Conservation (phyloP, 495 filamentous ascomycete species). For the Pyronema omphalodes region DNA sequence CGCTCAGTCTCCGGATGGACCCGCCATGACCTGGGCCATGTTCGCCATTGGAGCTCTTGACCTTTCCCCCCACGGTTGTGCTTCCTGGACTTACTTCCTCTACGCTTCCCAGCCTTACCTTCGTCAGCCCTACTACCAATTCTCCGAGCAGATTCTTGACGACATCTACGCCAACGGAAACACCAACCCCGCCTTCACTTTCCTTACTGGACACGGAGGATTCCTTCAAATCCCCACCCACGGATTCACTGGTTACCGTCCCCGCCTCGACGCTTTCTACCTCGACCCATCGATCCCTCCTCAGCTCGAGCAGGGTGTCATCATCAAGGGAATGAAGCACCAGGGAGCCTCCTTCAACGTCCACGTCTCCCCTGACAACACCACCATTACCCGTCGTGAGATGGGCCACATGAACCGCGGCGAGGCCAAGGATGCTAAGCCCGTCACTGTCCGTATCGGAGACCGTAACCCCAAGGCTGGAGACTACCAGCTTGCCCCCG, state of each 20-base stretch:
- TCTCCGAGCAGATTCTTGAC: slow-evolving; percentile 54
- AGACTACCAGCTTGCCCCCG: slow-evolving; percentile 32
- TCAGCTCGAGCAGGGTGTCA: slow-evolving; percentile 29
- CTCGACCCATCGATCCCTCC: slow-evolving; percentile 38
- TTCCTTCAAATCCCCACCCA: slow-evolving; percentile 36
- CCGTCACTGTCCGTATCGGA: slow-evolving; percentile 13
- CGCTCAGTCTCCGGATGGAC: slow-evolving; percentile 37
- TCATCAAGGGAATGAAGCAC: slow-evolving; percentile 23
- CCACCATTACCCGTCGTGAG: slow-evolving; percentile 18
- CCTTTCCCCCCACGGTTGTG: slow-evolving; percentile 35
- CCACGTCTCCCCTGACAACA: slow-evolving; percentile 8
- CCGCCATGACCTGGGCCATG: slow-evolving; percentile 43
- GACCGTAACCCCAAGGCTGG: slow-evolving; percentile 14
- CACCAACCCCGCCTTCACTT: slow-evolving; percentile 41
- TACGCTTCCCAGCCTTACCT: slow-evolving; percentile 35
- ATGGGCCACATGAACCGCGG: slow-evolving; percentile 1
- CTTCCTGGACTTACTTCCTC: slow-evolving; percentile 37
- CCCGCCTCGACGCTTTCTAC: slow-evolving; percentile 32
- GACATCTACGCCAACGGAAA: slow-evolving; percentile 42
- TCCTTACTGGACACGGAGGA: slow-evolving; percentile 41
- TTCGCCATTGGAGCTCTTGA: slow-evolving; percentile 37
- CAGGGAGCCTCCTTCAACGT: slow-evolving; percentile 21
- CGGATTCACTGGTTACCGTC: slow-evolving; percentile 36
- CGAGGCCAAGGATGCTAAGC: background rate
- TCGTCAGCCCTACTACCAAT: slow-evolving; percentile 39